A percentile compares a stretch with the other conserved stretches of the same genome.
Evolutionary conservation across 495 filamentous ascomycete genomes (phyloP).

Genomic region (Xeromyces bisporus): DNA sequence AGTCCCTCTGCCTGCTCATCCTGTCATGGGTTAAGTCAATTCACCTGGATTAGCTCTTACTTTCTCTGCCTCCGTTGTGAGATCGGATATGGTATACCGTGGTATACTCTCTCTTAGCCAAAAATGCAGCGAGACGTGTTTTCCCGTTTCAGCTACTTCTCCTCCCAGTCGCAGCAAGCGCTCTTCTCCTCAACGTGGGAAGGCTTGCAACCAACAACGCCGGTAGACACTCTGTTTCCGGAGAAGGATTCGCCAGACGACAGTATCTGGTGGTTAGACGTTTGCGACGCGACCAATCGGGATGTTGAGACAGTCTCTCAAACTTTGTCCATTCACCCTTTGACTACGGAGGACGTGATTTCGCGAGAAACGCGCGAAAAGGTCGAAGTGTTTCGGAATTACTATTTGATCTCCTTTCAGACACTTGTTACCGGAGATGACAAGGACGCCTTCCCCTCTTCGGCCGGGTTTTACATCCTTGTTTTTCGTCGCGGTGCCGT

Average conservation of each 20-base stretch:
- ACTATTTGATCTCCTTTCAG: slow-evolving; percentile 89
- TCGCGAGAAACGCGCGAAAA: slow-evolving; percentile 88
- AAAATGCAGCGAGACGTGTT: neutral
- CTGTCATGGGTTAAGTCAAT: neutral
- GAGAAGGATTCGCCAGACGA: slow-evolving; percentile 16
- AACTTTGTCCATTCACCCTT: slow-evolving; percentile 72
- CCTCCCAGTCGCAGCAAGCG: slow-evolving; percentile 60
- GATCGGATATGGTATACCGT: neutral
- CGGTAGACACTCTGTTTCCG: slow-evolving; percentile 60
- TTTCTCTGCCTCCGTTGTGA: neutral
- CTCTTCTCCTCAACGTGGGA: slow-evolving; percentile 63
- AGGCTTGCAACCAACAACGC: slow-evolving; percentile 55
- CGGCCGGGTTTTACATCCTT: slow-evolving; percentile 78
- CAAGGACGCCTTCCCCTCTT: slow-evolving; percentile 46
- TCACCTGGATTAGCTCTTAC: neutral
- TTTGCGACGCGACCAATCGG: slow-evolving; percentile 65
- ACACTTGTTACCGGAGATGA: slow-evolving; percentile 56
- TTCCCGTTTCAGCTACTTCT: slow-evolving; percentile 72
- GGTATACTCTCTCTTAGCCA: neutral
- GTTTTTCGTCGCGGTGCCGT: slow-evolving; percentile 85
- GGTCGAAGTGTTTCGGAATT: slow-evolving; percentile 82
- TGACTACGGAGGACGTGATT: slow-evolving; percentile 82
- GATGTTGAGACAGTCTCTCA: slow-evolving; percentile 64
- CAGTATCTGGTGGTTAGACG: slow-evolving; percentile 80
- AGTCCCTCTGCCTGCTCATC: neutral